Base-by-base conservation (phyloP, 306 rosid genomes). In the Echinosophora koreensis region DNA sequence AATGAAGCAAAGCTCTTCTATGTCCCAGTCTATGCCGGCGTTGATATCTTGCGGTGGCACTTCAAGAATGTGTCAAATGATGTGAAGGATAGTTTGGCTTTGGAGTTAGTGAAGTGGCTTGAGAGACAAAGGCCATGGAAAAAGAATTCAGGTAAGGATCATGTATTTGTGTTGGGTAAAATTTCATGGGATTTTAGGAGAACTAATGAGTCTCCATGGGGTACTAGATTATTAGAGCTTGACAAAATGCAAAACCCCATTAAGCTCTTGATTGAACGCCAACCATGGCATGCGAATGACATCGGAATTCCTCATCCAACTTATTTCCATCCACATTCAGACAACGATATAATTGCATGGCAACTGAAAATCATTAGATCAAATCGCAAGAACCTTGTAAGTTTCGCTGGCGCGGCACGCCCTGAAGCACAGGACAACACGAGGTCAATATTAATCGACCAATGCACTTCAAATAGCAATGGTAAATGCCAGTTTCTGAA, bases 121-220 rank as follows among this genome's bases (percentile, higher is more conserved):
- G 77, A 86, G 65, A 86, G 52, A 51, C 89, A 77, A 55, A 51
- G 8, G 37, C 14, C 87, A 30, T 91, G 97, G 97, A 62, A 62
- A 57, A 62, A 42, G 47, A 88, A 86, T 28, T 80, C 84, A 5
- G 90, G 97, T 56, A 87, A 86, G 80, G 97, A 91, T 82, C 94
- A 89, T 77, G 89, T 88, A 3, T 64, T 91, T 81, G 97, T 88
- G 69, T 78, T 91, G 82, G 97, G 97, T 3, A 91, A 91, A 69
- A 85, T 91, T 71, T 91, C 97, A 9, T 89, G 97, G 97, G 97
- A 91, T 83, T 91, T 91, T 46, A 77, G 97, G 81, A 80, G 97
- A 69, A 60, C 72, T 1, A 71, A 28, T 16, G 60, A 69, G 0
- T 80, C 88, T 74, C 54, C 84, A 16, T 91, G 97, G 94, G 97